Evolutionary conservation across 2,329 filamentous ascomycete genomes (phyloP).

Genomic region (Cercospora zeina): DNA sequence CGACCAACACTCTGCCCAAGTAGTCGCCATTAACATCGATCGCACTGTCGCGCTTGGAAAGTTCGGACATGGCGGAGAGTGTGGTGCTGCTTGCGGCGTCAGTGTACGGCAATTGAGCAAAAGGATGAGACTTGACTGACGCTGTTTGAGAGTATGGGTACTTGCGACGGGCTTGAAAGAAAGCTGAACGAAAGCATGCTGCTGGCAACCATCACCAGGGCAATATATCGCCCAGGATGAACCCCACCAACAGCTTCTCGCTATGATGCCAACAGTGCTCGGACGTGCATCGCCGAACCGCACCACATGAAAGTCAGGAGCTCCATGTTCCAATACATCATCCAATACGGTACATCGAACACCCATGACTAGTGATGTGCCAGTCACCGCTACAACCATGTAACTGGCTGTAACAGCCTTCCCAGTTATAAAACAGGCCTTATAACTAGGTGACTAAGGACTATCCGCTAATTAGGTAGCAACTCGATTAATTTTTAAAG

Average conservation of each 20-base stretch:
- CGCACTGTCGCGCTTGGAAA: conserved; percentile 23
- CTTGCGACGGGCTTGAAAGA: background rate
- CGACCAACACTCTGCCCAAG: conserved; percentile 51
- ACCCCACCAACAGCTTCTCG: conserved; percentile 5
- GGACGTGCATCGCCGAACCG: conserved; percentile 7
- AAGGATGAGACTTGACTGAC: background rate
- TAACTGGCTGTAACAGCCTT: too few species aligned
- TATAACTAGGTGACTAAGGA: too few species aligned
- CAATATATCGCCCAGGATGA: conserved; percentile 10
- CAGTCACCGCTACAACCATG: too few species aligned
- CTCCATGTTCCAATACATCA: background rate
- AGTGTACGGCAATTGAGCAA: background rate
- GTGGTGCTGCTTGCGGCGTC: background rate
- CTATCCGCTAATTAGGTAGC: too few species aligned
- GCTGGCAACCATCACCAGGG: background rate
- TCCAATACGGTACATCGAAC: background rate
- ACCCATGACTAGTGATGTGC: too few species aligned
- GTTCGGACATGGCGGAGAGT: conserved; percentile 15
- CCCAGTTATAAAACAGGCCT: too few species aligned
- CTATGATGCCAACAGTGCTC: background rate
- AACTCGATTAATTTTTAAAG: too few species aligned
- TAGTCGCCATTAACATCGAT: conserved; percentile 41
- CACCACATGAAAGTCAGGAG: conserved; percentile 5
- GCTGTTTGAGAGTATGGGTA: background rate
- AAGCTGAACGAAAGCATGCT: background rate